Evolutionary conservation across 129 eudicot genomes (phyloP).

Genomic region (Mikania micrantha): DNA sequence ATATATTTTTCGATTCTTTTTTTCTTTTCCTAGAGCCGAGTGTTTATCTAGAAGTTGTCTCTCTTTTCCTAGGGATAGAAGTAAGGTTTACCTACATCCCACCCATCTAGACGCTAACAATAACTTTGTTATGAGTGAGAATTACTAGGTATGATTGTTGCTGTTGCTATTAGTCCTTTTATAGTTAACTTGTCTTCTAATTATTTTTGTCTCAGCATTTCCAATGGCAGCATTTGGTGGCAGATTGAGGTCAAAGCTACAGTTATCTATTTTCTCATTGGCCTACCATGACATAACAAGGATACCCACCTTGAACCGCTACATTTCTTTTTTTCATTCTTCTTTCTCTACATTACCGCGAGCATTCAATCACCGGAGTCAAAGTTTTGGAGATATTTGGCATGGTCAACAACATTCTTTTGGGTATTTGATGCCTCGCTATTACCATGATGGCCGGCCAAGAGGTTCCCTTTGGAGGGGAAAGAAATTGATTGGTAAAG

Average conservation of each 20-base stretch:
- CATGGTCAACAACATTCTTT: neutral
- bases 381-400: neutral
- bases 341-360: neutral
- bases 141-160: no score
- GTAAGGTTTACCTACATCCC: no score
- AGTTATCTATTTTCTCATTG: slow-evolving; percentile 1
- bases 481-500: slow-evolving; percentile 83
- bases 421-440: slow-evolving; percentile 8
- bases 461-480: slow-evolving; percentile 97
- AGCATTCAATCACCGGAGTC: neutral
- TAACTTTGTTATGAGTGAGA: no score
- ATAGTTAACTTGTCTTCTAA: neutral
- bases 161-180: no score
- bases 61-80: no score
- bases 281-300: slow-evolving; percentile 13
- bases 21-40: no score
- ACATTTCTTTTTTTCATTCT: neutral
- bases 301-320: slow-evolving; percentile 20
- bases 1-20: no score
- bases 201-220: neutral
- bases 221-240: slow-evolving; percentile 27
- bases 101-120: no score
- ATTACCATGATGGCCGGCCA: slow-evolving; percentile 84
- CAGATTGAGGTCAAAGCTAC: slow-evolving; percentile 28
- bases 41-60: no score